Conservation (phyloP, 164 flowering plant genomes). For the Akebia trifoliata region DNA sequence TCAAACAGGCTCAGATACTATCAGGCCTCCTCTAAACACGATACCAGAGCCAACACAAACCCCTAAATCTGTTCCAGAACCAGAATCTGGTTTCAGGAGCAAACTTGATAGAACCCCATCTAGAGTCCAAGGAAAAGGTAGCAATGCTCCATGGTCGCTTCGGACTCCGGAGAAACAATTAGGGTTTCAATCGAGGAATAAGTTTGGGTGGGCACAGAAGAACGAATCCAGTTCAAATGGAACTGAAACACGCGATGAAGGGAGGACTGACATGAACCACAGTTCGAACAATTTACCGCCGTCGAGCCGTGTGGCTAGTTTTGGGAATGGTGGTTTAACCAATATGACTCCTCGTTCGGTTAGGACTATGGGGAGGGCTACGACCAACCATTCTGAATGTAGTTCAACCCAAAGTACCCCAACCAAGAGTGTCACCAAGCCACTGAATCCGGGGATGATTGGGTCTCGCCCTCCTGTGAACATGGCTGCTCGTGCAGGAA, state of each 20-base stretch:
- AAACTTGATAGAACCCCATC: slow-evolving; percentile 67
- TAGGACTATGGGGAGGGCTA: slow-evolving; percentile 39
- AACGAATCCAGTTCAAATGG: slow-evolving; percentile 27
- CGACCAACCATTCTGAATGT: slow-evolving; percentile 46
- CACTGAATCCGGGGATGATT: slow-evolving; percentile 45
- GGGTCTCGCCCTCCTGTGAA: slow-evolving; percentile 29
- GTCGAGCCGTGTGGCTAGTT: slow-evolving; percentile 19
- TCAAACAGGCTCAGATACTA: slow-evolving; percentile 23
- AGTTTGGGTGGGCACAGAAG: slow-evolving; percentile 73
- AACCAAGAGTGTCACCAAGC: slow-evolving; percentile 81
- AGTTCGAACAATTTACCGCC: slow-evolving; percentile 13
- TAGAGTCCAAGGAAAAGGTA: slow-evolving; percentile 37
- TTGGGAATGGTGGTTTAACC: slow-evolving; percentile 30
- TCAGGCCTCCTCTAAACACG: slow-evolving; percentile 55
- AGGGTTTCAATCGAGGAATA: slow-evolving; percentile 26
- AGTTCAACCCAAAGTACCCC: slow-evolving; percentile 80
- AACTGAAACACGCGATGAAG: slow-evolving; percentile 33
- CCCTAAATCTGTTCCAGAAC: slow-evolving; percentile 33
- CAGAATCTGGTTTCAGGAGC: slow-evolving; percentile 31
- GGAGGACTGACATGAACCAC: slow-evolving; percentile 17
- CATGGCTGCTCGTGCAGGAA: slow-evolving; percentile 37
- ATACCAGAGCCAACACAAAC: slow-evolving; percentile 52
- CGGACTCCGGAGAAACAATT: slow-evolving; percentile 75
- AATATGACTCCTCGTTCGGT: slow-evolving; percentile 52
- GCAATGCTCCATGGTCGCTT: slow-evolving; percentile 32